A percentile compares a stretch with the other conserved stretches of the same genome.
Conservation (phyloP, 2,329 filamentous ascomycete species). For the Fusarium sp. region DNA sequence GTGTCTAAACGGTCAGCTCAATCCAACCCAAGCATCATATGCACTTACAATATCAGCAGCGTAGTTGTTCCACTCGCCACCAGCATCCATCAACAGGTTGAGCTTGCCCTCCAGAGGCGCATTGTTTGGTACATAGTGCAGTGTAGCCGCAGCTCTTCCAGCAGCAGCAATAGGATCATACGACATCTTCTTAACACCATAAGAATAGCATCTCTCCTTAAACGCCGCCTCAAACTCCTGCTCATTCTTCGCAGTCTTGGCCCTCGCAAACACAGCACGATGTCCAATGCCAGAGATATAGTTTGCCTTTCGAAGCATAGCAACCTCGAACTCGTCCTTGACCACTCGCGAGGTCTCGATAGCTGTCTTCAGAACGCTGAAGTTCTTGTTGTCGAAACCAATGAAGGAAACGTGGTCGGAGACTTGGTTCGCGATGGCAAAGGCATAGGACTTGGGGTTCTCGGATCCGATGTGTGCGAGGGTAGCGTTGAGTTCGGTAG, state of each 20-base stretch:
- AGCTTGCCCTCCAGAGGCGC: constrained; percentile 75
- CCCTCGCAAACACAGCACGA: constrained; percentile 67
- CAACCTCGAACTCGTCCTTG: constrained; percentile 80
- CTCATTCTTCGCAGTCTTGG: constrained; percentile 76
- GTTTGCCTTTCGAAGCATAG: constrained; percentile 78
- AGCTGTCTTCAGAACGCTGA: constrained; percentile 64
- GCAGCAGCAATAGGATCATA: constrained; percentile 88
- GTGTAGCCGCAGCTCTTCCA: constrained; percentile 81
- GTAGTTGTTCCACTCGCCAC: constrained; percentile 79
- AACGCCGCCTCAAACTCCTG: constrained; percentile 85
- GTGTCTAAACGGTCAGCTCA: constrained; percentile 63
- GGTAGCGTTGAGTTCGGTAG: constrained; percentile 79
- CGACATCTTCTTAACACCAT: constrained; percentile 82
- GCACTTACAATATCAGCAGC: constrained; percentile 70
- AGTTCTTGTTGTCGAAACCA: constrained; percentile 73
- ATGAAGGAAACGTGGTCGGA: constrained; percentile 77
- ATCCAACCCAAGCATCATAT: neutral
- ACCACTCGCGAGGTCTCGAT: constrained; percentile 75
- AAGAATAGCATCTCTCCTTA: constrained; percentile 77
- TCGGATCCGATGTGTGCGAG: constrained; percentile 63
- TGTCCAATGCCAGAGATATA: constrained; percentile 75
- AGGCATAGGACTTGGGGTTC: constrained; percentile 62
- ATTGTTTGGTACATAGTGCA: constrained; percentile 89
- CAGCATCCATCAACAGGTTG: constrained; percentile 86
- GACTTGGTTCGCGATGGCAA: constrained; percentile 82